A percentile compares a stretch with the other conserved stretches of the same genome.
These are phyloP conservation scores for Penicillium odoratum DNA, from an alignment of 495 filamentous ascomycete species.

Conservation along the genomic window DNA sequence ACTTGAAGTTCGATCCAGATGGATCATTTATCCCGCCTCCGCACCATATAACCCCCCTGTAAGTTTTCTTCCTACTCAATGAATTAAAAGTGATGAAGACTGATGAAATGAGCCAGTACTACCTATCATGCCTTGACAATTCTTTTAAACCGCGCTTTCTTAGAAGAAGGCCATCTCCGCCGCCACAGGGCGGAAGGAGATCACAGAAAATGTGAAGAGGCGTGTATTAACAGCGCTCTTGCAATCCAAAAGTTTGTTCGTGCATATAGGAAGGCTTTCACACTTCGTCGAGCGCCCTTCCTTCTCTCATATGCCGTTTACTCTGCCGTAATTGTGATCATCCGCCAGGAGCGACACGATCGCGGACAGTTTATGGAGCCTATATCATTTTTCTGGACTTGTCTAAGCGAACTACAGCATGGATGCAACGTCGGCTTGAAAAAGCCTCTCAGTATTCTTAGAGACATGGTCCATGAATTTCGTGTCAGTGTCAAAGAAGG, in stretches of 20 bases:
- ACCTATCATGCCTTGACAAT: not conserved
- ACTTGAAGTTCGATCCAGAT: too few relatives aligned
- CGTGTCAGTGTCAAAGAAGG: not conserved
- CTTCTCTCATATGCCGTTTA: conserved; percentile 21
- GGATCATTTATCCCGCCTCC: too few relatives aligned
- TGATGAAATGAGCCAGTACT: too few relatives aligned
- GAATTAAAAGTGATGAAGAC: too few relatives aligned
- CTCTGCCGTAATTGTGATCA: conserved; percentile 14
- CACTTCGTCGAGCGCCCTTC: conserved; percentile 20
- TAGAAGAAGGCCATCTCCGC: too few relatives aligned
- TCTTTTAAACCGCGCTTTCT: conserved; percentile 18
- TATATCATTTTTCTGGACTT: conserved; percentile 21
- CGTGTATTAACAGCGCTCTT: conserved; percentile 12
- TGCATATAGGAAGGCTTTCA: conserved; percentile 17
- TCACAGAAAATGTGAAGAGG: not conserved
- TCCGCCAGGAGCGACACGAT: conserved; percentile 11
- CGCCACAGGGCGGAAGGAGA: too few relatives aligned
- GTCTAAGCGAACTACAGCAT: conserved; percentile 11
- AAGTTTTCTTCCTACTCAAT: too few relatives aligned
- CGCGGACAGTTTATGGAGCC: conserved; percentile 4
- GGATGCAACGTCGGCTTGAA: conserved; percentile 12
- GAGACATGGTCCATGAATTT: not conserved
- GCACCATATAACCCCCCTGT: too few relatives aligned
- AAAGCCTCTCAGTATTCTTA: not conserved
- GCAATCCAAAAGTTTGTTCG: conserved; percentile 13